phyloP scores from a whole-genome alignment of 345 rosid genomes.

The Laguncularia racemosa region DNA sequence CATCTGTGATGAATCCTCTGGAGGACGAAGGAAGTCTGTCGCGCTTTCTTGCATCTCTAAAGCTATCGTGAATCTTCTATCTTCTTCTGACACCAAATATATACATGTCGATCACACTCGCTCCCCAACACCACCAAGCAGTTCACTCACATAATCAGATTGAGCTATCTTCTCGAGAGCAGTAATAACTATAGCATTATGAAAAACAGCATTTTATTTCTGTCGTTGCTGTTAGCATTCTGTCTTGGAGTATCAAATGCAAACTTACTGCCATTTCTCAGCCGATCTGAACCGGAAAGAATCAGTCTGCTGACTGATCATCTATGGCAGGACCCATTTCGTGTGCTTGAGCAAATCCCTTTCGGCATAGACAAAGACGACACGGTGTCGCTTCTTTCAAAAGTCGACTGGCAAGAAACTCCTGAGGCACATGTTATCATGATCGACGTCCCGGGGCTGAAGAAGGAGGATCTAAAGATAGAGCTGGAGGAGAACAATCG shows the following conservation, averaged over 20 bases:
- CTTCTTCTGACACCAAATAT: too few species aligned
- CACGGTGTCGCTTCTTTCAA: constrained; percentile 31
- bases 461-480: constrained; percentile 69
- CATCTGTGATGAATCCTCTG: too few species aligned
- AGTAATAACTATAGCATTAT: too few species aligned
- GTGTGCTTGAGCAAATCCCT: constrained; percentile 60
- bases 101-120: too few species aligned
- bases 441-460: constrained; percentile 73
- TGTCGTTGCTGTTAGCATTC: too few species aligned
- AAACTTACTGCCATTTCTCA: constrained; percentile 17
- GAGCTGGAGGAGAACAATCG: constrained; percentile 53
- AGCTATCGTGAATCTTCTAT: too few species aligned
- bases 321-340: constrained; percentile 54
- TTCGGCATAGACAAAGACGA: constrained; percentile 40
- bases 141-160: too few species aligned
- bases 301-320: constrained; percentile 28
- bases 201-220: too few species aligned
- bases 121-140: too few species aligned
- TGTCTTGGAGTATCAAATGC: neutral
- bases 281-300: constrained; percentile 20
- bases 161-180: too few species aligned
- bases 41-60: too few species aligned
- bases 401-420: constrained; percentile 92
- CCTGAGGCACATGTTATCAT: constrained; percentile 50
- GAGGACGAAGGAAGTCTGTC: too few species aligned